Evolutionary conservation across 164 flowering plant species (phyloP), one percentile per base, ranked within the genome.

Genomic region (Annona cherimola): DNA sequence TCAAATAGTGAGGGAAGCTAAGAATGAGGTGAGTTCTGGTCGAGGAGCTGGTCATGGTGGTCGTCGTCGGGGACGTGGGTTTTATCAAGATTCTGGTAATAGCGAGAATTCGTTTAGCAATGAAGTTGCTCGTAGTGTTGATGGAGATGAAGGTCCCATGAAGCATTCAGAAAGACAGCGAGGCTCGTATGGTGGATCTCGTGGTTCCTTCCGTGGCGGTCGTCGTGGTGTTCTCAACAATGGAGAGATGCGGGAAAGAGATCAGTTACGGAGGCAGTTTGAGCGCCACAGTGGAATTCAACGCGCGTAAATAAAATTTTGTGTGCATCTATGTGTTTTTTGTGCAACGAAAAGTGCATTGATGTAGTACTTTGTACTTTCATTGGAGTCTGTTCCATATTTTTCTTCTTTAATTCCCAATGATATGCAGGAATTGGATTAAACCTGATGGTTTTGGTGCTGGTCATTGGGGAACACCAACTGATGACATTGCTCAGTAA

Each of bases 261-360:
- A 83, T 45, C 87, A 86, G 40, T 83, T 85, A 20, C 67, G 87
- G 42, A 81, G 93, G 78, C 68, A 57, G 12, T 84, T 69, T 81
- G 93, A 89, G 41, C 90, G 93, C 5, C 88, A 80, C 4, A 89
- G 90, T 76, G 93, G 93, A 11, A 85, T 88, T 68, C 90, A 88
- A 18, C 85, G 82, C 1, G 93, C 90, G 93, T 88, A 50, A 50
- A 50, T 50, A 9, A 64, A 71, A 76, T 70, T 26, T 44, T 74
- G 68, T 42, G 6, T 8, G 66, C 5, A 16, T 54, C 3, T 68
- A 45, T 46, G 40, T 72, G 18, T 9, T 5, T 16, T 41, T 19
- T 4, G 6, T 61, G 64, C 6, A 16, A 62, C 9, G 26, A n/a
- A 62, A 20, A 62, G 26, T 63, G 45, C 50, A 18, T 26, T 39